phyloP scores from a whole-genome alignment of 345 rosid species.

The Lepidium sativum region DNA sequence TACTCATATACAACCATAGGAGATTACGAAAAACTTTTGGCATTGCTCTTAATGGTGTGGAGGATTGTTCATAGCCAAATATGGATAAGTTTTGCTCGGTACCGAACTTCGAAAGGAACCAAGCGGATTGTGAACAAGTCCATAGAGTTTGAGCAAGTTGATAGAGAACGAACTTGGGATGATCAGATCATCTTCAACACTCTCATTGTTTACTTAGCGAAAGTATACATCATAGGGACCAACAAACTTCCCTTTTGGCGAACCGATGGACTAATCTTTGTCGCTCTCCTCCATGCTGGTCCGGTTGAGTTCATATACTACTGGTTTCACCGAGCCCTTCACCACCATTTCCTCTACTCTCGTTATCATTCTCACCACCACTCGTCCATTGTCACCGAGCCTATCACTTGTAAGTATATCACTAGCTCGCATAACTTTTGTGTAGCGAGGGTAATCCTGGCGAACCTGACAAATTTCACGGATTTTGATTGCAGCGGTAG shows the following conservation, averaged over 20 bases:
- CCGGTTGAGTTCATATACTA: conserved; percentile 71
- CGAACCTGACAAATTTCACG: too few relatives aligned
- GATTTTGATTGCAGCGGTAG: conserved; percentile 48
- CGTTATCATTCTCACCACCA: conserved; percentile 87
- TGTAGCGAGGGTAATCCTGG: too few relatives aligned
- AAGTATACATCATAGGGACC: conserved; percentile 1
- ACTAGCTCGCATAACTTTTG: not conserved
- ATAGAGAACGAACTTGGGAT: conserved; percentile 56
- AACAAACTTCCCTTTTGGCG: conserved; percentile 45
- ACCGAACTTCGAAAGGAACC: conserved; percentile 40
- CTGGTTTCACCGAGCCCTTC: conserved; percentile 71
- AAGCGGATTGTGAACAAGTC: conserved; percentile 40
- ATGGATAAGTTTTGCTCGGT: conserved; percentile 45
- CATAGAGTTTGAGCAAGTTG: conserved; percentile 62
- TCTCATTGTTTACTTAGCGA: conserved; percentile 7
- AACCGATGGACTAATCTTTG: conserved; percentile 36
- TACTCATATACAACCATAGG: conserved; percentile 17
- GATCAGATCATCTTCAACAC: conserved; percentile 41
- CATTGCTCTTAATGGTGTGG: conserved; percentile 23
- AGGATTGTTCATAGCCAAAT: conserved; percentile 45
- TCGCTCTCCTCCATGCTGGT: conserved; percentile 40
- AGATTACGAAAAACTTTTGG: conserved; percentile 27
- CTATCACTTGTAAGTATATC: conserved; percentile 41
- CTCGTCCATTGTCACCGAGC: conserved; percentile 63
- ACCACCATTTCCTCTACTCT: conserved; percentile 63